Conservation (phyloP, 495 filamentous ascomycete species). For the Penicillium goetzii region DNA sequence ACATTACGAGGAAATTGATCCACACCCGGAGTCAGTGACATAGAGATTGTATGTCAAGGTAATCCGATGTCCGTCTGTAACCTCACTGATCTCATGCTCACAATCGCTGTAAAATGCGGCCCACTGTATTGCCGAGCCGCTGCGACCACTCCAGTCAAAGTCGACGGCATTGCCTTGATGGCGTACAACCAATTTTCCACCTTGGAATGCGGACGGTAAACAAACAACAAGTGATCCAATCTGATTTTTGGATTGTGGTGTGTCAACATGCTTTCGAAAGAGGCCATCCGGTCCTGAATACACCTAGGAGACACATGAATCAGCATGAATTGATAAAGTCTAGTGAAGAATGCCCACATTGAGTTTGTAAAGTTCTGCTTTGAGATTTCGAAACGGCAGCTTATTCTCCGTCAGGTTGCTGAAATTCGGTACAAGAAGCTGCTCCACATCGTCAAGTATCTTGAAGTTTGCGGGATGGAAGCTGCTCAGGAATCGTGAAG, state of each 20-base stretch:
- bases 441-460: slow-evolving; percentile 53
- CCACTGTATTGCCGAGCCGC: slow-evolving; percentile 49
- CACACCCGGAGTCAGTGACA: slow-evolving; percentile 23
- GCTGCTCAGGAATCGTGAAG: slow-evolving; percentile 44
- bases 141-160: slow-evolving; percentile 48
- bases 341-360: slow-evolving; percentile 44
- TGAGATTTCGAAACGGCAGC: slow-evolving; percentile 27
- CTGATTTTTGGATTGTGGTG: slow-evolving; percentile 49
- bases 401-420: slow-evolving; percentile 7
- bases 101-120: slow-evolving; percentile 66
- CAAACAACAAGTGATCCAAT: slow-evolving; percentile 61
- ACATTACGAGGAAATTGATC: background rate
- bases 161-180: slow-evolving; percentile 31
- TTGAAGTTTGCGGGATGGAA: slow-evolving; percentile 58
- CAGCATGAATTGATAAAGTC: background rate
- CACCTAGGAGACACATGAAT: slow-evolving; percentile 24
- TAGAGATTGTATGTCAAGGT: slow-evolving; percentile 66
- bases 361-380: slow-evolving; percentile 59
- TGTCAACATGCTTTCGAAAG: slow-evolving; percentile 60
- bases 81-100: slow-evolving; percentile 61
- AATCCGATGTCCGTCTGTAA: slow-evolving; percentile 55
- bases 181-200: slow-evolving; percentile 32
- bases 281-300: slow-evolving; percentile 56
- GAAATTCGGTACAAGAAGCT: slow-evolving; percentile 50
- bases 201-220: slow-evolving; percentile 51